A percentile compares a stretch with the other conserved stretches of the same genome.
phyloP scores from a whole-genome alignment of 805 yeast genomes.

The Priceomyces castillae region DNA sequence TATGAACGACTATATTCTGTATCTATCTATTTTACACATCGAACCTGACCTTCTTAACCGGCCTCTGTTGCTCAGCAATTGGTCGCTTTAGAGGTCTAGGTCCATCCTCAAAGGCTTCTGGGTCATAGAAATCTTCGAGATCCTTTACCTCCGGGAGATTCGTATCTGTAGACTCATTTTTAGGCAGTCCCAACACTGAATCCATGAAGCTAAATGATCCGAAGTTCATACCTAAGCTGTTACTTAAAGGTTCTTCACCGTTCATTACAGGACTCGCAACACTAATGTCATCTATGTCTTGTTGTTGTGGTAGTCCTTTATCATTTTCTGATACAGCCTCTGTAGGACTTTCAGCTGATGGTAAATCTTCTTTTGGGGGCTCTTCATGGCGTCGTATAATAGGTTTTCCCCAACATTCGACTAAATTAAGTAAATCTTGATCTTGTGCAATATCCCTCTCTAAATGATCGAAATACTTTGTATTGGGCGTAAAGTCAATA shows the following conservation, averaged over 20 bases:
- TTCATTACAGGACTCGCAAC: conserved; percentile 1
- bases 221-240: conserved; percentile 23
- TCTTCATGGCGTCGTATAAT: conserved; percentile 6
- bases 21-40: conserved; percentile 8
- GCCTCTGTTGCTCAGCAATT: conserved; percentile 11
- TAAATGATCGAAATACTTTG: conserved; percentile 14
- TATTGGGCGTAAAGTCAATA: conserved; percentile 14
- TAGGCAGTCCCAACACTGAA: conserved; percentile 13
- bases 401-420: conserved; percentile 23
- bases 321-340: background rate
- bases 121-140: conserved; percentile 21
- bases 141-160: conserved; percentile 5
- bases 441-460: conserved; percentile 11
- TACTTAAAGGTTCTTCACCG: conserved; percentile 9
- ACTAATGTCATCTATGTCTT: background rate
- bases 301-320: conserved; percentile 2
- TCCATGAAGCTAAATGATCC: conserved; percentile 17
- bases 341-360: background rate
- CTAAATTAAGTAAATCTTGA: conserved; percentile 7
- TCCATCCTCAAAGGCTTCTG: conserved; percentile 13
- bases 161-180: conserved; percentile 11
- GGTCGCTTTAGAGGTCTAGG: conserved; percentile 24
- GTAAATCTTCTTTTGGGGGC: background rate
- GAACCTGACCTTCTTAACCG: conserved; percentile 34
- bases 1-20: background rate